phyloP scores from a whole-genome alignment of 2,329 filamentous ascomycete genomes.

The Trichophaea hybrida region DNA sequence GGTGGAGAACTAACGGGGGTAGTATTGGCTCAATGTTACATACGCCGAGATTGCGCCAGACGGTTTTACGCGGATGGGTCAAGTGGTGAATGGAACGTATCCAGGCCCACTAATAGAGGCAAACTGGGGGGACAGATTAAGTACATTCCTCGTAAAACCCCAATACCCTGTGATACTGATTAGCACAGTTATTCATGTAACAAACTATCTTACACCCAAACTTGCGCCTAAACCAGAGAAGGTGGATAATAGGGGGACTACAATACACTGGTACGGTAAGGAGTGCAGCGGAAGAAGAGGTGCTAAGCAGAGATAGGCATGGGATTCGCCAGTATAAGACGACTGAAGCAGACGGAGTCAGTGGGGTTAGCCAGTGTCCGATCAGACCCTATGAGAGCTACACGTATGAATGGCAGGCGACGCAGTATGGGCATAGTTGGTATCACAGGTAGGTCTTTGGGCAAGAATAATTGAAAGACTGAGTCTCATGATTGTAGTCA shows the following conservation, averaged over 20 bases:
- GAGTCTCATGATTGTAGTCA: constrained; percentile 2
- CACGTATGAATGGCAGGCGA: constrained; percentile 33
- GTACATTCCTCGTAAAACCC: not conserved
- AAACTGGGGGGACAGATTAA: constrained; percentile 43
- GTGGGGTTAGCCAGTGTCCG: constrained; percentile 48
- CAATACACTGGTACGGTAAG: constrained; percentile 35
- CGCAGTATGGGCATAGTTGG: constrained; percentile 29
- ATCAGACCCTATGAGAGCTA: constrained; percentile 41
- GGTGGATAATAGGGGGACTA: constrained; percentile 8
- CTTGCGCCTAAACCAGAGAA: not conserved
- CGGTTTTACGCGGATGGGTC: not conserved
- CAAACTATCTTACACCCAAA: constrained; percentile 5
- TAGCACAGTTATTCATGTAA: constrained; percentile 13
- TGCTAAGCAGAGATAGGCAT: constrained; percentile 4
- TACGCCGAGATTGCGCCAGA: constrained; percentile 13
- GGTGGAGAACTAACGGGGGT: not conserved
- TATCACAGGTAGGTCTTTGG: constrained; percentile 15
- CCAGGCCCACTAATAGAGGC: constrained; percentile 53
- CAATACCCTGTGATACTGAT: not conserved
- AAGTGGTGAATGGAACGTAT: constrained; percentile 47
- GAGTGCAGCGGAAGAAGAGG: not conserved
- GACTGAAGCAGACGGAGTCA: constrained; percentile 35
- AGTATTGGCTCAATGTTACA: constrained; percentile 15
- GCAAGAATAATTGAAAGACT: not conserved
- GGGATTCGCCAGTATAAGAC: constrained; percentile 42